A percentile compares a stretch with the other conserved stretches of the same genome.
Evolutionary conservation across 2,329 filamentous ascomycete species (phyloP).

Genomic region (Immersiporthe knoxdaviesiana): DNA sequence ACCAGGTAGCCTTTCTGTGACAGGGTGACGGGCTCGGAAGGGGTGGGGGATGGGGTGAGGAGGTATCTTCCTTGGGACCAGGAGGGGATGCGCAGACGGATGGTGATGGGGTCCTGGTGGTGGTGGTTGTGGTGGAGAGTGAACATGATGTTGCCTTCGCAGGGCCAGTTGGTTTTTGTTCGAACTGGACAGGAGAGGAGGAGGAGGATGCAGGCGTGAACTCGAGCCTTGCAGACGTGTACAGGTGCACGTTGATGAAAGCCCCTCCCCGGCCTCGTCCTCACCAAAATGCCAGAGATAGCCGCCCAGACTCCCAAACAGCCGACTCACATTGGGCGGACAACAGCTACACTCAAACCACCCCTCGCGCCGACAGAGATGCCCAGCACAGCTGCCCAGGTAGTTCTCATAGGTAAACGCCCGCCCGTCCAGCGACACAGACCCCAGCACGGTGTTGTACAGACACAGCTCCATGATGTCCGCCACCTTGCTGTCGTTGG

Average conservation of each 20-base stretch:
- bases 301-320: slow-evolving; percentile 60
- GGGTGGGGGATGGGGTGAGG: slow-evolving; percentile 41
- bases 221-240: slow-evolving; percentile 50
- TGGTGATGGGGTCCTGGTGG: slow-evolving; percentile 40
- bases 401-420: slow-evolving; percentile 67
- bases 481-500: slow-evolving; percentile 55
- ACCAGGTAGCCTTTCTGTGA: slow-evolving; percentile 52
- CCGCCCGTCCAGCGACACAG: slow-evolving; percentile 58
- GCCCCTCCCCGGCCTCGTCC: slow-evolving; percentile 5
- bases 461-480: slow-evolving; percentile 65
- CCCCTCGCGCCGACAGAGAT: slow-evolving; percentile 53
- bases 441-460: slow-evolving; percentile 63
- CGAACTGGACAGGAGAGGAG: slow-evolving; percentile 43
- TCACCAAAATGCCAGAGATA: slow-evolving; percentile 55
- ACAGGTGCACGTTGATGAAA: slow-evolving; percentile 60
- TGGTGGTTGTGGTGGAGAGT: slow-evolving; percentile 37
- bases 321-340: slow-evolving; percentile 60
- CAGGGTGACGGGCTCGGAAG: slow-evolving; percentile 32
- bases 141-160: slow-evolving; percentile 56
- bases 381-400: slow-evolving; percentile 55
- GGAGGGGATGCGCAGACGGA: slow-evolving; percentile 57
- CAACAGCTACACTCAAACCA: slow-evolving; percentile 66
- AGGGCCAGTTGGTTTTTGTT: slow-evolving; percentile 61
- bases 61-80: slow-evolving; percentile 48
- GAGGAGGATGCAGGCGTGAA: slow-evolving; percentile 40